Evolutionary conservation across 2,329 filamentous ascomycete genomes (phyloP).

Genomic region (Sporothrix globosa): DNA sequence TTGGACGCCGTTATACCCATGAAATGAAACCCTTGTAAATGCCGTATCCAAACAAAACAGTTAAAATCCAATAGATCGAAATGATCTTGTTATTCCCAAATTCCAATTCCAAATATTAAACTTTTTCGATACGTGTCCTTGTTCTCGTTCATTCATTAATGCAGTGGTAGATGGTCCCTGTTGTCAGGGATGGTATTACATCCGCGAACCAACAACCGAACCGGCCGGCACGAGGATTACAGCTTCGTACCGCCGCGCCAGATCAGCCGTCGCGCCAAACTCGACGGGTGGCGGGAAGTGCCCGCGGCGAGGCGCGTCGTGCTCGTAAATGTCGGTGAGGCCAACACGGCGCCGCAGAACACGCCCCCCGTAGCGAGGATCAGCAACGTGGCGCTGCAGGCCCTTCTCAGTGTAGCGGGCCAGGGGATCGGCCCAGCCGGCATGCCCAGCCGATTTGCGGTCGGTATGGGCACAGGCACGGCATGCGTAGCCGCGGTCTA

Average conservation of each 20-base stretch:
- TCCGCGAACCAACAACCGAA: slow-evolving; percentile 16
- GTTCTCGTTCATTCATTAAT: background rate
- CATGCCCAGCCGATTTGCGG: slow-evolving; percentile 24
- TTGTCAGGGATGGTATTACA: background rate
- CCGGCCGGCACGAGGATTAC: slow-evolving; percentile 27
- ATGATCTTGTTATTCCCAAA: too few relatives aligned
- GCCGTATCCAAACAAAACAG: background rate
- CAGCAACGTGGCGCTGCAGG: slow-evolving; percentile 33
- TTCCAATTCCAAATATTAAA: background rate
- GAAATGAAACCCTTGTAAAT: background rate
- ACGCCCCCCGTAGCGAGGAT: slow-evolving; percentile 33
- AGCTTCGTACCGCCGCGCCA: slow-evolving; percentile 33
- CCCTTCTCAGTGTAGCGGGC: slow-evolving; percentile 33
- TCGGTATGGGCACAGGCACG: slow-evolving; percentile 34
- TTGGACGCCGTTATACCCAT: background rate
- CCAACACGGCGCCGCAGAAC: slow-evolving; percentile 31
- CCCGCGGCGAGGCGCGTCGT: slow-evolving; percentile 32
- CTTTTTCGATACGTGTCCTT: background rate
- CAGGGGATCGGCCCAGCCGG: slow-evolving; percentile 36
- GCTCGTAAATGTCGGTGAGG: slow-evolving; percentile 26
- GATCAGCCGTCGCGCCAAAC: slow-evolving; percentile 33
- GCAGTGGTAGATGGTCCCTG: background rate
- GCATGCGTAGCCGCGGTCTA: slow-evolving; percentile 34
- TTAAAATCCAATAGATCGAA: background rate
- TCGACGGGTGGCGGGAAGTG: slow-evolving; percentile 33